phyloP scores from a whole-genome alignment of 805 yeast species.

The Suhomyces kilbournensis region DNA sequence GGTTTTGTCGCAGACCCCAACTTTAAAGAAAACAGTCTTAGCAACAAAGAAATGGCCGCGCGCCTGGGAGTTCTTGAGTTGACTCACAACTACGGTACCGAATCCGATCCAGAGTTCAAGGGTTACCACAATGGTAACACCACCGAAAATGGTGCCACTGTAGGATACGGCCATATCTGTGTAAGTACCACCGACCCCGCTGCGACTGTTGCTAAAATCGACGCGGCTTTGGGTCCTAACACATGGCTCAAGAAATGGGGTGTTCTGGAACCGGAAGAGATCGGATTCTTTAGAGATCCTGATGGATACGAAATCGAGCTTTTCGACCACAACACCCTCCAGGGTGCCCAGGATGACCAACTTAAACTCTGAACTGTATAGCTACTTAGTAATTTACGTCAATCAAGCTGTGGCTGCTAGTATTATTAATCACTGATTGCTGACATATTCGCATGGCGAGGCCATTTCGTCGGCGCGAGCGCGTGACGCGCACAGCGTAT shows the following conservation, averaged over 20 bases:
- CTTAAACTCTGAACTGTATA: neutral
- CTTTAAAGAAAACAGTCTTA: slow-evolving; percentile 43
- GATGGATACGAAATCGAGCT: slow-evolving; percentile 87
- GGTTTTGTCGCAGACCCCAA: slow-evolving; percentile 57
- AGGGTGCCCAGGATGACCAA: neutral
- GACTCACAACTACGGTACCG: slow-evolving; percentile 97
- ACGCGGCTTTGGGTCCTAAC: slow-evolving; percentile 37
- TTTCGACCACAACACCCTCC: slow-evolving; percentile 39
- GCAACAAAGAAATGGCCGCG: slow-evolving; percentile 28
- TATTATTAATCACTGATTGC: neutral
- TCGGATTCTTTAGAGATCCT: slow-evolving; percentile 82
- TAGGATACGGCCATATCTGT: slow-evolving; percentile 87
- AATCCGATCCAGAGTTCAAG: slow-evolving; percentile 64
- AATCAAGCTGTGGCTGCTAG: neutral
- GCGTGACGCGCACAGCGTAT: neutral
- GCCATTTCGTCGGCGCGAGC: too few species aligned
- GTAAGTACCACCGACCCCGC: slow-evolving; percentile 65
- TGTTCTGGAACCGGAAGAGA: slow-evolving; percentile 47
- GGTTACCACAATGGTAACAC: slow-evolving; percentile 80
- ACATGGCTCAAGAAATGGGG: slow-evolving; percentile 60
- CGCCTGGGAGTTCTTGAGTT: slow-evolving; percentile 79
- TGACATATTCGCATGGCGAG: neutral
- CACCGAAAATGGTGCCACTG: slow-evolving; percentile 51
- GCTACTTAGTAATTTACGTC: neutral
- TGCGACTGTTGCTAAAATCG: slow-evolving; percentile 52